phyloP scores from a whole-genome alignment of 495 filamentous ascomycete species.

The Penicillium ucsense region DNA sequence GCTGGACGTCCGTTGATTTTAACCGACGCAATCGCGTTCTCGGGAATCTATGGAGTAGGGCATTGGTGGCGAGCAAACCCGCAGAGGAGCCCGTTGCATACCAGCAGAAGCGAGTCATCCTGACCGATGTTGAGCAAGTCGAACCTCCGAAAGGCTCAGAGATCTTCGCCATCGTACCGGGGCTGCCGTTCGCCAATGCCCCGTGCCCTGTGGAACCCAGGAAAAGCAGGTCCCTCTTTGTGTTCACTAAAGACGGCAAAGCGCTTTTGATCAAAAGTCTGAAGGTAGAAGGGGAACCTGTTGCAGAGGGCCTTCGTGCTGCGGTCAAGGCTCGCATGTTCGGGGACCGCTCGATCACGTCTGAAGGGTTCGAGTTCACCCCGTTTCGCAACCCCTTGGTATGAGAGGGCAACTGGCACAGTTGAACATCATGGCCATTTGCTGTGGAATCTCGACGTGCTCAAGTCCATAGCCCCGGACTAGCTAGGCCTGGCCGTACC shows the following conservation, averaged over 20 bases:
- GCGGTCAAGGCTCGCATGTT: slow-evolving; percentile 37
- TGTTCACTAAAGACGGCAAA: slow-evolving; percentile 29
- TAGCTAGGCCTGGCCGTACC: too few relatives aligned
- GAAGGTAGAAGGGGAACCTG: slow-evolving; percentile 36
- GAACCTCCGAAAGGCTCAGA: slow-evolving; percentile 19
- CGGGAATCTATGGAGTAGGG: slow-evolving; percentile 45
- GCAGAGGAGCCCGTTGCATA: slow-evolving; percentile 11
- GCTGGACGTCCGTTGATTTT: slow-evolving; percentile 39
- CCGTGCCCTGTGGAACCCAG: slow-evolving; percentile 16
- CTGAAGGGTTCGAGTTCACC: slow-evolving; percentile 19
- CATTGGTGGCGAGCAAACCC: slow-evolving; percentile 16
- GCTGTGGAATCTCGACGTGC: too few relatives aligned
- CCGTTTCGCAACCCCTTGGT: slow-evolving; percentile 31
- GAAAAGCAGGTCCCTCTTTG: slow-evolving; percentile 25
- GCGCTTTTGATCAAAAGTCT: slow-evolving; percentile 28
- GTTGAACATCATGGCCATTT: too few relatives aligned
- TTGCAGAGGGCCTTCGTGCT: slow-evolving; percentile 28
- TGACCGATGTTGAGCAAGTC: slow-evolving; percentile 31
- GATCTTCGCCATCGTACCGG: slow-evolving; percentile 22
- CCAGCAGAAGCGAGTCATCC: slow-evolving; percentile 28
- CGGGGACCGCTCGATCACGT: slow-evolving; percentile 20
- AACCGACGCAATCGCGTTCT: slow-evolving; percentile 40
- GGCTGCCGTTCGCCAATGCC: slow-evolving; percentile 29
- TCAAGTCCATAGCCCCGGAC: too few relatives aligned
- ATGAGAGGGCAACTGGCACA: slow-evolving; percentile 6